These are phyloP conservation scores for Aphanomyces stellatus DNA, from an alignment of 352 stramenopile genomes.

Conservation along the genomic window DNA sequence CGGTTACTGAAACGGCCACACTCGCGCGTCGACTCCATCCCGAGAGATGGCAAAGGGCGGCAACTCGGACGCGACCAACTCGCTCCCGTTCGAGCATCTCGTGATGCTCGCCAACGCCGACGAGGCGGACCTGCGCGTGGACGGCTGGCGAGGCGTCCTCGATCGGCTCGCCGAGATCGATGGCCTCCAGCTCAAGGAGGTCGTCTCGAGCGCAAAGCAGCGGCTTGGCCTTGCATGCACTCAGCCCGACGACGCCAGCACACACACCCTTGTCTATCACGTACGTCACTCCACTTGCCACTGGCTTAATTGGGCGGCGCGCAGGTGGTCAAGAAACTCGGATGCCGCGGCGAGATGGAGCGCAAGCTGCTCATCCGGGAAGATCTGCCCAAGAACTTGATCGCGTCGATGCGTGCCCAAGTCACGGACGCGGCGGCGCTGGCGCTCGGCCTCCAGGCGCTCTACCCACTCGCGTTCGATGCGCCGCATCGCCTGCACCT, in stretches of 20 bases:
- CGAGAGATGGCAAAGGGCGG: neutral
- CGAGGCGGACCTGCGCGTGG: neutral
- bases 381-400: slow-evolving; percentile 31
- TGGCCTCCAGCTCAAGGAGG: neutral
- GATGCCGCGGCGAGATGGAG: slow-evolving; percentile 36
- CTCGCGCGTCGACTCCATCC: too few species aligned
- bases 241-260: neutral
- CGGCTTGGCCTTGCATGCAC: too few species aligned
- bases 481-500: slow-evolving; percentile 30
- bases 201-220: neutral
- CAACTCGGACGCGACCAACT: too few species aligned
- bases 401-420: slow-evolving; percentile 22
- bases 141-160: neutral
- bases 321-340: slow-evolving; percentile 31
- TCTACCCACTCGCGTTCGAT: slow-evolving; percentile 42
- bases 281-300: neutral
- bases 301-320: too few species aligned
- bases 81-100: neutral
- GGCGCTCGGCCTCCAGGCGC: slow-evolving; percentile 31
- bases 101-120: neutral
- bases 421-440: slow-evolving; percentile 15
- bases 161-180: slow-evolving; percentile 17
- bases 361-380: slow-evolving; percentile 35
- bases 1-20: neutral
- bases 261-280: neutral